Conservation (phyloP, 345 rosid species). For the Aegle marmelos region DNA sequence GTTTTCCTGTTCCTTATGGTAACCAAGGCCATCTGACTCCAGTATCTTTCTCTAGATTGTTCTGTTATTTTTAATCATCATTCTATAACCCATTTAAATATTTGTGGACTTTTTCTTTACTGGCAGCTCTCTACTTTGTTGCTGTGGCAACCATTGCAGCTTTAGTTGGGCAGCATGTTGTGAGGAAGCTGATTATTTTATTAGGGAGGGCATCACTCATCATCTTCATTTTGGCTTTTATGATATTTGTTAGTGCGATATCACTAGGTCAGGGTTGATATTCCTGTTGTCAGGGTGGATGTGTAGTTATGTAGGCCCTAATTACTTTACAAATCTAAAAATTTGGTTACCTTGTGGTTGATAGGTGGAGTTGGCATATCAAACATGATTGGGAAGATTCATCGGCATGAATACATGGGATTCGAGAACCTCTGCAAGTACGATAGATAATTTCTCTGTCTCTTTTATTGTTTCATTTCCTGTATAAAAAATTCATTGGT, state of each 20-base stretch:
- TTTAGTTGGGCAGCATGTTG: constrained; percentile 41
- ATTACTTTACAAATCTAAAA: neutral
- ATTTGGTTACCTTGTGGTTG: neutral
- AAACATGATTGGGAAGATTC: constrained; percentile 37
- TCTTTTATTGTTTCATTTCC: neutral
- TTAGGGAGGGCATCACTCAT: constrained; percentile 52
- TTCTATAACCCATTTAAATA: neutral
- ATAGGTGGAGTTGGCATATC: constrained; percentile 53
- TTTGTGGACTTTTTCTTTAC: neutral
- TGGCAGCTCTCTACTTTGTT: constrained; percentile 44
- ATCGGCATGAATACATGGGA: constrained; percentile 45
- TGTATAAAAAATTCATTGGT: neutral
- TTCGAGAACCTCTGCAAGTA: constrained; percentile 51
- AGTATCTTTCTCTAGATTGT: neutral
- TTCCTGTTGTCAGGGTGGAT: neutral
- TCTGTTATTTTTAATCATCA: neutral
- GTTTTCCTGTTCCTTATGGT: constrained; percentile 57
- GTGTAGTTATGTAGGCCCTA: too few relatives aligned
- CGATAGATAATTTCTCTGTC: neutral
- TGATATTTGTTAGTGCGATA: constrained; percentile 46
- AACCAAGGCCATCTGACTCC: neutral
- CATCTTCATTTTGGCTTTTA: constrained; percentile 50
- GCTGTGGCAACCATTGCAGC: constrained; percentile 45
- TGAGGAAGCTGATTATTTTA: constrained; percentile 35
- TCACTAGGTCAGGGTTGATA: constrained; percentile 36